Percentiles rank a stretch among this genome's conserved stretches.
phyloP scores from a whole-genome alignment of 345 rosid genomes.

The Citrus hindsii region DNA sequence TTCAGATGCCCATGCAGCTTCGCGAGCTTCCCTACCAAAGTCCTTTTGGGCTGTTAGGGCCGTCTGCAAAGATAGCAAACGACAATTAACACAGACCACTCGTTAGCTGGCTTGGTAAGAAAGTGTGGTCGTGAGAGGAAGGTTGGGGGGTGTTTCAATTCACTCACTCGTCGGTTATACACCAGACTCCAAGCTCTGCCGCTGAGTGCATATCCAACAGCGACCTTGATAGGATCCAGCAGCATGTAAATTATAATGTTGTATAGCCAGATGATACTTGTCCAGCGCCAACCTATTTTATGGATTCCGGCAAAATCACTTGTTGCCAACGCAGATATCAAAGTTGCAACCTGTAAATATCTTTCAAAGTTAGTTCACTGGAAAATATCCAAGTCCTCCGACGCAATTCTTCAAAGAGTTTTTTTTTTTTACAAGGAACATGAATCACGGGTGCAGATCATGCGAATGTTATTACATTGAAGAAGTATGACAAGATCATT shows the following conservation, averaged over 20 bases:
- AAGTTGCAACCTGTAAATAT: conserved; percentile 56
- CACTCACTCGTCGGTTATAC: conserved; percentile 59
- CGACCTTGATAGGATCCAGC: conserved; percentile 86
- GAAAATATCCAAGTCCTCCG: background rate
- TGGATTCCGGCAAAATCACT: conserved; percentile 64
- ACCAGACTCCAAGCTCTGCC: conserved; percentile 75
- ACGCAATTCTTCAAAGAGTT: too few relatives aligned
- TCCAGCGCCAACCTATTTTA: conserved; percentile 78
- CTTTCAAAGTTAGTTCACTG: background rate
- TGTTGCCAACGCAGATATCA: conserved; percentile 50
- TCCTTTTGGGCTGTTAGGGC: conserved; percentile 54
- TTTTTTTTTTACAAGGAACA: background rate
- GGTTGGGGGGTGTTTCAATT: background rate
- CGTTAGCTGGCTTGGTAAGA: background rate
- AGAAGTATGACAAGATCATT: background rate
- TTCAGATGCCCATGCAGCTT: conserved; percentile 64
- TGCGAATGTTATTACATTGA: background rate
- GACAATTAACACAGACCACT: background rate
- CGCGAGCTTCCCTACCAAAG: conserved; percentile 56
- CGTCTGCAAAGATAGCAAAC: conserved; percentile 30
- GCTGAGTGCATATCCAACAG: conserved; percentile 68
- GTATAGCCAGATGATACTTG: conserved; percentile 73
- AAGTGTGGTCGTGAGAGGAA: background rate
- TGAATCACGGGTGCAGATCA: background rate
- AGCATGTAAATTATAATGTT: conserved; percentile 57